Evolutionary conservation across 345 rosid genomes (phyloP).

Genomic region (Arabis hirsuta): DNA sequence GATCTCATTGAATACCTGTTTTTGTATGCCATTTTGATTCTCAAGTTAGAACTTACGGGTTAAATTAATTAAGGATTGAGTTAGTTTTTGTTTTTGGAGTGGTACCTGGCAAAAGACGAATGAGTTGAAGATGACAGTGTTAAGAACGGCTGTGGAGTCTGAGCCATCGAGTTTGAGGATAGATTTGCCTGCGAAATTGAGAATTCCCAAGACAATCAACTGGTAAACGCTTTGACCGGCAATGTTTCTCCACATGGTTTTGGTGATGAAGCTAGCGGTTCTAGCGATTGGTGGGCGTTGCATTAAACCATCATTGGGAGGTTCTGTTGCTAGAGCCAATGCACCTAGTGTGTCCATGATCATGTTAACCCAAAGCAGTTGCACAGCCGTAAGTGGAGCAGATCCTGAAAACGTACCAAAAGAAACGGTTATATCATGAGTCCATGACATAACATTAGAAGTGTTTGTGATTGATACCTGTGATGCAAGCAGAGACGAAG

Average conservation of each 20-base stretch:
- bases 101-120: slow-evolving; percentile 80
- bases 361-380: slow-evolving; percentile 87
- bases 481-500: slow-evolving; percentile 73
- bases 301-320: slow-evolving; percentile 78
- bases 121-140: slow-evolving; percentile 74
- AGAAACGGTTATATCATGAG: not conserved
- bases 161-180: slow-evolving; percentile 57
- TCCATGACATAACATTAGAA: not conserved
- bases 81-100: slow-evolving; percentile 15
- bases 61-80: not conserved
- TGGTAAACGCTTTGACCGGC: slow-evolving; percentile 78
- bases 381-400: slow-evolving; percentile 84
- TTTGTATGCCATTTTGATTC: not conserved
- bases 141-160: slow-evolving; percentile 57
- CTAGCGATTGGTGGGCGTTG: slow-evolving; percentile 67
- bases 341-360: slow-evolving; percentile 95
- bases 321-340: slow-evolving; percentile 79
- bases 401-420: slow-evolving; percentile 50
- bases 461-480: slow-evolving; percentile 44
- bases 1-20: slow-evolving; percentile 77
- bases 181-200: slow-evolving; percentile 61
- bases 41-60: slow-evolving; percentile 1
- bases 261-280: slow-evolving; percentile 60
- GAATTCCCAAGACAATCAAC: slow-evolving; percentile 55
- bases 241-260: slow-evolving; percentile 82